A percentile compares a stretch with the other conserved stretches of the same genome.
Conservation (phyloP, 176 grass and related monocot species). For the Hsuehochloa calcarea region DNA sequence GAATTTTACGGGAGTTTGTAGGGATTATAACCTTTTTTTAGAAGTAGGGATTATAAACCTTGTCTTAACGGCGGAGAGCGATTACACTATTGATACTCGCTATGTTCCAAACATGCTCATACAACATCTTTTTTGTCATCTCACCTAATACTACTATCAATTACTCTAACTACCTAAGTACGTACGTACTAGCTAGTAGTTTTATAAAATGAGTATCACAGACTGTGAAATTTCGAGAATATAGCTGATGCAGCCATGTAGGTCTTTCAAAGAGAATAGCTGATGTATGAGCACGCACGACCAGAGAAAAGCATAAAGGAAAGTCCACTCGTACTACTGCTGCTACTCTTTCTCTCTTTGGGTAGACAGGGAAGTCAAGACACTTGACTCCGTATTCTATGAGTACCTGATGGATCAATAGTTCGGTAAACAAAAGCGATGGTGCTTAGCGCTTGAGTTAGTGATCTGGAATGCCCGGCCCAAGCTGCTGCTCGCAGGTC, state of each 20-base stretch:
- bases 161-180: neutral
- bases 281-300: slow-evolving; percentile 21
- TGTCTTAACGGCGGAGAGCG: too few relatives aligned
- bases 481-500: neutral
- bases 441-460: neutral
- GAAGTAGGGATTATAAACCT: too few relatives aligned
- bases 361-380: neutral
- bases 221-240: neutral
- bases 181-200: neutral
- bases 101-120: neutral
- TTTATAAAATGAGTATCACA: neutral
- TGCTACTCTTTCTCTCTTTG: neutral
- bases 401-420: neutral
- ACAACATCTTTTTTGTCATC: neutral
- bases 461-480: neutral
- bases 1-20: too few relatives aligned
- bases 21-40: too few relatives aligned
- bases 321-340: neutral
- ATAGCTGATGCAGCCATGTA: neutral
- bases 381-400: neutral
- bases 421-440: neutral
- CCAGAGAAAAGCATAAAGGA: neutral
- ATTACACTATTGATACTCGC: too few relatives aligned
- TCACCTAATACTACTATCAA: neutral
- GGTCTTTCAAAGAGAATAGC: neutral